Evolutionary conservation across 352 stramenopile genomes (phyloP).

Genomic region (Globisporangium solare): DNA sequence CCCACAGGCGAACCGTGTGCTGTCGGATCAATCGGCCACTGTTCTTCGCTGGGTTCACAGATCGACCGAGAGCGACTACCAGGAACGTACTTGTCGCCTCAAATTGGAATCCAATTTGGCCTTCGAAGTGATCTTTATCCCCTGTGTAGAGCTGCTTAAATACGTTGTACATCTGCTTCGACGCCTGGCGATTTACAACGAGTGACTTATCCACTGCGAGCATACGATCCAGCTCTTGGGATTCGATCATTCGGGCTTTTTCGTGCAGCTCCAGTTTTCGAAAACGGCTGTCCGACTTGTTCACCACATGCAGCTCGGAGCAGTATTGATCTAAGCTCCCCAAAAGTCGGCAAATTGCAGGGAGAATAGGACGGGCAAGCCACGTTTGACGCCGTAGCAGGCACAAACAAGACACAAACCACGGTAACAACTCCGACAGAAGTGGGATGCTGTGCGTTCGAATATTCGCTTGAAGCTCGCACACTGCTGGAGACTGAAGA

Average conservation of each 20-base stretch:
- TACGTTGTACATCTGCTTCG: slow-evolving; percentile 82
- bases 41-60: slow-evolving; percentile 68
- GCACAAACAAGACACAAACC: slow-evolving; percentile 75
- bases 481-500: slow-evolving; percentile 18
- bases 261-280: slow-evolving; percentile 55
- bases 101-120: slow-evolving; percentile 88
- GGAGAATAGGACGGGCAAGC: slow-evolving; percentile 67
- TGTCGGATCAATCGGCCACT: slow-evolving; percentile 57
- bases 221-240: slow-evolving; percentile 59
- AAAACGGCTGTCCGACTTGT: slow-evolving; percentile 58
- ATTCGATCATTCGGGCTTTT: slow-evolving; percentile 56
- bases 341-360: slow-evolving; percentile 57
- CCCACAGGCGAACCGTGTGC: slow-evolving; percentile 79
- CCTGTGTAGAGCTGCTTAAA: slow-evolving; percentile 87
- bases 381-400: slow-evolving; percentile 77
- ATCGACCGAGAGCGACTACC: slow-evolving; percentile 76
- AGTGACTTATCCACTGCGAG: slow-evolving; percentile 42
- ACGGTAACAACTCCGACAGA: slow-evolving; percentile 64
- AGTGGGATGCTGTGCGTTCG: slow-evolving; percentile 41
- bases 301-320: slow-evolving; percentile 55
- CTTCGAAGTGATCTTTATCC: slow-evolving; percentile 88
- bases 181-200: slow-evolving; percentile 38
- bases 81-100: slow-evolving; percentile 78
- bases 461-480: slow-evolving; percentile 27
- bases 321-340: slow-evolving; percentile 69